These are phyloP conservation scores for Scytalidium lignicola DNA, from an alignment of 2,329 filamentous ascomycete genomes.

Conservation along the genomic window DNA sequence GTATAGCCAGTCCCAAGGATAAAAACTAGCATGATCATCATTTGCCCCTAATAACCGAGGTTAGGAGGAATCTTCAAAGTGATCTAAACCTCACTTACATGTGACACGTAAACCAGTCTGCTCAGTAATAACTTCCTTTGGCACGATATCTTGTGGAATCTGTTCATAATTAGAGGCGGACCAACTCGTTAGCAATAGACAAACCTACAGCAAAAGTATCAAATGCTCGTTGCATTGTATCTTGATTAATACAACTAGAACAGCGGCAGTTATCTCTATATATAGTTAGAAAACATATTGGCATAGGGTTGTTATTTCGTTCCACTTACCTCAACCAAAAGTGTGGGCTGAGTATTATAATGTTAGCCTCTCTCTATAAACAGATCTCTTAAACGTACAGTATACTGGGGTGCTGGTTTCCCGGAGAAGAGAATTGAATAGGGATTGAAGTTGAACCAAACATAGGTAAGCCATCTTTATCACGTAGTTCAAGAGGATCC, in stretches of 20 bases:
- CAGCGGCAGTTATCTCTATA: constrained; percentile 68
- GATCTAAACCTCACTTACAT: constrained; percentile 36
- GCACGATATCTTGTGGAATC: constrained; percentile 40
- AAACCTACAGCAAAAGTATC: constrained; percentile 59
- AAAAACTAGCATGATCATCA: constrained; percentile 64
- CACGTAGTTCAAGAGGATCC: neutral
- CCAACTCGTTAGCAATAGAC: neutral
- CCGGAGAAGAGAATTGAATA: neutral
- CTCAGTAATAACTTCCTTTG: constrained; percentile 25
- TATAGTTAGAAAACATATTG: constrained; percentile 6
- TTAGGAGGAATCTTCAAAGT: neutral
- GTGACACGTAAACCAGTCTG: constrained; percentile 38
- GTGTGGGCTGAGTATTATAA: constrained; percentile 29
- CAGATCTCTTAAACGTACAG: neutral
- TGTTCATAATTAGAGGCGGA: constrained; percentile 24
- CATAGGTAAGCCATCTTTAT: neutral
- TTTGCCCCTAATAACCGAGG: constrained; percentile 48
- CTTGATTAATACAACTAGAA: constrained; percentile 57
- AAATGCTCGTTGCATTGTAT: constrained; percentile 64
- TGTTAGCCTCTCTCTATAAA: neutral
- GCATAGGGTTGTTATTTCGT: neutral
- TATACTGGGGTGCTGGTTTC: neutral
- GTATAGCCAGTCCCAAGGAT: constrained; percentile 58
- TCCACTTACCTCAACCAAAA: constrained; percentile 33
- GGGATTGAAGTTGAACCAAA: neutral